A percentile compares a stretch with the other conserved stretches of the same genome.
These are phyloP conservation scores for Fusarium solani-melongenae DNA, from an alignment of 2,329 filamentous ascomycete species.

Conservation along the genomic window DNA sequence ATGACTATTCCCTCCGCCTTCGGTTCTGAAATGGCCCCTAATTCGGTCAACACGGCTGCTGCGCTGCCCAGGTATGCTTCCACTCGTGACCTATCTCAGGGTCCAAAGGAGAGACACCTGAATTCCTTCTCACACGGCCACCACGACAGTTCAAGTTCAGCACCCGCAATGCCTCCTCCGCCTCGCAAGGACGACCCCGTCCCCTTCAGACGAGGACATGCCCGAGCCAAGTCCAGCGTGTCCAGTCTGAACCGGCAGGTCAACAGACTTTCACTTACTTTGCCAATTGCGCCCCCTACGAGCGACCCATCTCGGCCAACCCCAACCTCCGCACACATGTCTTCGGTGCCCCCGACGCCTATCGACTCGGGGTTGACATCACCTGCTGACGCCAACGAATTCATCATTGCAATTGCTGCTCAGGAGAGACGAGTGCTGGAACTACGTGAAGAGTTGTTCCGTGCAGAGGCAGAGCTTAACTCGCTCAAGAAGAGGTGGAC, in stretches of 20 bases:
- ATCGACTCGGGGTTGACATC: slow-evolving; percentile 55
- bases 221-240: slow-evolving; percentile 63
- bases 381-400: slow-evolving; percentile 69
- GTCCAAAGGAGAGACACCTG: slow-evolving; percentile 18
- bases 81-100: slow-evolving; percentile 20
- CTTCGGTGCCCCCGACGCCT: slow-evolving; percentile 64
- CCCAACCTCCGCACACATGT: slow-evolving; percentile 53
- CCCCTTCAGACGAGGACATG: slow-evolving; percentile 55
- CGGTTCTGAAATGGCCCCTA: slow-evolving; percentile 26
- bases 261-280: slow-evolving; percentile 69
- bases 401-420: slow-evolving; percentile 89
- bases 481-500: slow-evolving; percentile 88
- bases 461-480: slow-evolving; percentile 81
- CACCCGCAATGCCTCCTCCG: slow-evolving; percentile 49
- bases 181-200: slow-evolving; percentile 53
- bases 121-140: slow-evolving; percentile 28
- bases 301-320: slow-evolving; percentile 63
- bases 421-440: slow-evolving; percentile 93
- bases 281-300: slow-evolving; percentile 69
- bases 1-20: slow-evolving; percentile 39
- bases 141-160: slow-evolving; percentile 31
- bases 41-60: slow-evolving; percentile 10
- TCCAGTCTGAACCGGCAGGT: slow-evolving; percentile 58
- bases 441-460: slow-evolving; percentile 86
- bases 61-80: slow-evolving; percentile 22